Base-by-base conservation (phyloP, 371 early-diverging fungal genomes). In the Cladochytrium tenue region DNA sequence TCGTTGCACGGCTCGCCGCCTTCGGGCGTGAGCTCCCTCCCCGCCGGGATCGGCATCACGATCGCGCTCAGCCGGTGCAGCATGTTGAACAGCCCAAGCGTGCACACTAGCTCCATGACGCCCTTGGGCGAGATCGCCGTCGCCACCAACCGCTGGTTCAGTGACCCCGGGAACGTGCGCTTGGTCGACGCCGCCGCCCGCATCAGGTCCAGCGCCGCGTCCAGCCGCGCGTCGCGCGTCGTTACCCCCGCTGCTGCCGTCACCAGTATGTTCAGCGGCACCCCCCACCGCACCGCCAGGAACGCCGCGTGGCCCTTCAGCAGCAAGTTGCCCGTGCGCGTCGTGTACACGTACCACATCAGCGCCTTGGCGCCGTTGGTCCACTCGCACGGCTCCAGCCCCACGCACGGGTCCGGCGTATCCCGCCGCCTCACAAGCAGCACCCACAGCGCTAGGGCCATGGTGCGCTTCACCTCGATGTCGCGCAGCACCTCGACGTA, bases 321-420 rank as follows among this genome's bases (percentile, higher is more conserved):
- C 36, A 60, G 60, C 25, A 60, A 50, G 60, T 60, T 60, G 35
- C 60, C 60, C 7, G 60, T 60, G 2, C 20, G n/a, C 13, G 60
- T 60, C n/a, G 60, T 60, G 60, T 60, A 60, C 58, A 60, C 60
- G 35, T 60, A 60, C 25, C 13, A 60, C 36, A 60, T 32, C 36
- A 60, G 26, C 25, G 43, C 60, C 35, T 60, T 60, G 3, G 60
- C 60, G 26, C 60, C 60, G 43, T 32, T n/a, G 32, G 13, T 15
- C 60, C 60, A 60, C 60, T 60, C 60, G 60, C 36, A 60, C 10
- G 43, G 36, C 66, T 84, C 17, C 75, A 73, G 0, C 33, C 53
- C 7, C 76, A 83, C 67, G 85, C 84, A 76, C 43, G 67, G 32
- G 62, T 50, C 26, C 15, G 34, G 27, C 1, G 50, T 56, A 17